These are phyloP conservation scores for Termitomyces sp. DNA, from an alignment of 768 basidiomycete species.

Conservation along the genomic window DNA sequence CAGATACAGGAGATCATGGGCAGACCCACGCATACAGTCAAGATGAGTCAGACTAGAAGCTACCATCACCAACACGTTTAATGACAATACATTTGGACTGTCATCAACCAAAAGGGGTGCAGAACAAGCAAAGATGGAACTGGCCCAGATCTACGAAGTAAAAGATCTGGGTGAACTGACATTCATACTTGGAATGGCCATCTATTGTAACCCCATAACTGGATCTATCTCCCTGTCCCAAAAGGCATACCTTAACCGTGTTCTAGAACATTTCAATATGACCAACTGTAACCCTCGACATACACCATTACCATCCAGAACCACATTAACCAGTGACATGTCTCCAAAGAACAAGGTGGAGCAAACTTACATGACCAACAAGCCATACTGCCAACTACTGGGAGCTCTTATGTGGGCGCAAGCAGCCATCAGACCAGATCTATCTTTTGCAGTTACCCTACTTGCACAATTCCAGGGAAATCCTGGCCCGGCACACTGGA, in stretches of 20 bases:
- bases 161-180: background rate
- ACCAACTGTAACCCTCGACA: background rate
- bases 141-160: background rate
- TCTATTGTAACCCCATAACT: background rate
- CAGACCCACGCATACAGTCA: too few relatives aligned
- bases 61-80: too few relatives aligned
- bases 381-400: too few relatives aligned
- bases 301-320: background rate
- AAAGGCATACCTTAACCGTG: background rate
- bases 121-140: background rate
- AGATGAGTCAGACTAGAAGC: too few relatives aligned
- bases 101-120: too few relatives aligned
- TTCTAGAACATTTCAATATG: background rate
- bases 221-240: background rate
- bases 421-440: too few relatives aligned
- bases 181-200: background rate
- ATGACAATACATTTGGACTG: too few relatives aligned
- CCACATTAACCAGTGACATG: background rate
- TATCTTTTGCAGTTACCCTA: too few relatives aligned
- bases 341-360: background rate
- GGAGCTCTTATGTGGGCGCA: background rate
- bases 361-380: too few relatives aligned
- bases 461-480: too few relatives aligned
- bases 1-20: too few relatives aligned
- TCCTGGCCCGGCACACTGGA: too few relatives aligned